Evolutionary conservation across 208 protist species (phyloP), one percentile per base, ranked within the genome.

Genomic region (Blastocrithidia nonstop): DNA sequence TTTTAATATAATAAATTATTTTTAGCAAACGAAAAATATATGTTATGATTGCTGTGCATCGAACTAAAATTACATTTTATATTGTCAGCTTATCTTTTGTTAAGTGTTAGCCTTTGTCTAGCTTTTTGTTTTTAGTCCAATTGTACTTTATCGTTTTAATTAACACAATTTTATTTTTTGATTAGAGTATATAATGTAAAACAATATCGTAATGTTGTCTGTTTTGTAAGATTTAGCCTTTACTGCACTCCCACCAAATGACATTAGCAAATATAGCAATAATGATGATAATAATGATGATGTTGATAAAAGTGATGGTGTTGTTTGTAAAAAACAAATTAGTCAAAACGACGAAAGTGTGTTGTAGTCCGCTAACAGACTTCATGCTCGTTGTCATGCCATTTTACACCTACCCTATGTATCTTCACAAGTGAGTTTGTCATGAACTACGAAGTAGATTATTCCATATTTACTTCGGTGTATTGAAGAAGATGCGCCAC

Each of bases 401-500:
- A 66, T 88, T 4, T 69, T 77, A 20, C 64, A 62, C 20, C 61
- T 88, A 13, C 71, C 71, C 3, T 45, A 56, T 2, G 61, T 88
- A 6, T 61, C 56, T n/a, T 50, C 47, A 8, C 66, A 63, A 54
- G 45, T 88, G 16, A 69, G 72, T 6, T 32, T 43, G 11, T 57
- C 61, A 19, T 85, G 80, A 73, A 51, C 50, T 28, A 37, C 46
- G 31, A 44, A 56, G 23, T 75, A 86, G 57, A 57, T 86, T 21
- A 51, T 82, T n/a, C 67, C 70, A 2, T 90, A 82, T 38, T 42
- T 90, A 0, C 45, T 86, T 24, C 75, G 81, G n/a, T 82, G 76
- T 40, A 35, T 72, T 0, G 67, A 84, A 48, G 81, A 90, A 54
- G 75, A 86, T 1, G 81, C 84, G 38, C 27, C 62, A n/a, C 45